Conservation (phyloP, 805 yeast species). For the Wickerhamomyces subpelliculosus region DNA sequence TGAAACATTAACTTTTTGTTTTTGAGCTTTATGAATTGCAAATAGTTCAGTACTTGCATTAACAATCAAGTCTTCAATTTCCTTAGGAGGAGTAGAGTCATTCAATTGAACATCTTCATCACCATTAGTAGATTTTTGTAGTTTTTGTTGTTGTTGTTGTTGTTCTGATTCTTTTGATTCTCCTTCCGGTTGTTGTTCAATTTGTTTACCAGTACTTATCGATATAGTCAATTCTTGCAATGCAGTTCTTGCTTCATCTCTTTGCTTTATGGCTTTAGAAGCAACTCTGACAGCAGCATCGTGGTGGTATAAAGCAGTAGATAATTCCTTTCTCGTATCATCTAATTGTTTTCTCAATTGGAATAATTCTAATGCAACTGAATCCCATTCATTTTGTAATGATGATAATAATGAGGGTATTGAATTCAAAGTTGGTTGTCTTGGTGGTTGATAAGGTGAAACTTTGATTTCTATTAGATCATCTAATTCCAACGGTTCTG, state of each 20-base stretch:
- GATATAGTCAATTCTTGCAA: constrained; percentile 47
- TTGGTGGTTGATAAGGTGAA: constrained; percentile 27
- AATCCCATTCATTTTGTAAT: constrained; percentile 88
- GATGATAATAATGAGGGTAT: constrained; percentile 73
- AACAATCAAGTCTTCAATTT: not conserved
- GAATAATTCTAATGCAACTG: constrained; percentile 74
- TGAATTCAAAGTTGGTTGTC: constrained; percentile 48
- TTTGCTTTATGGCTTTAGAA: constrained; percentile 62
- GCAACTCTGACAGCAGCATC: constrained; percentile 92
- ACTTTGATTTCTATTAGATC: constrained; percentile 46
- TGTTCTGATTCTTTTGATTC: not conserved
- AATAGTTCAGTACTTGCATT: constrained; percentile 12
- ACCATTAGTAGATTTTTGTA: too few relatives aligned
- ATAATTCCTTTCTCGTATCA: constrained; percentile 61
- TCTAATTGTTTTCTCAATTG: constrained; percentile 66
- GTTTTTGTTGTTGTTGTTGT: not conserved
- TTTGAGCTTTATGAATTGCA: constrained; percentile 15
- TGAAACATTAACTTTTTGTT: constrained; percentile 14
- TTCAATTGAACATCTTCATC: too few relatives aligned
- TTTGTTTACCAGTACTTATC: constrained; percentile 22
- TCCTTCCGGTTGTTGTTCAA: constrained; percentile 1
- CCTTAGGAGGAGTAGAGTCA: too few relatives aligned
- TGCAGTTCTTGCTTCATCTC: constrained; percentile 68
- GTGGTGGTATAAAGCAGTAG: constrained; percentile 71
- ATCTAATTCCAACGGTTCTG: too few relatives aligned